Conservation (phyloP, 768 basidiomycete genomes). For the Rossbeevera mucosa region DNA sequence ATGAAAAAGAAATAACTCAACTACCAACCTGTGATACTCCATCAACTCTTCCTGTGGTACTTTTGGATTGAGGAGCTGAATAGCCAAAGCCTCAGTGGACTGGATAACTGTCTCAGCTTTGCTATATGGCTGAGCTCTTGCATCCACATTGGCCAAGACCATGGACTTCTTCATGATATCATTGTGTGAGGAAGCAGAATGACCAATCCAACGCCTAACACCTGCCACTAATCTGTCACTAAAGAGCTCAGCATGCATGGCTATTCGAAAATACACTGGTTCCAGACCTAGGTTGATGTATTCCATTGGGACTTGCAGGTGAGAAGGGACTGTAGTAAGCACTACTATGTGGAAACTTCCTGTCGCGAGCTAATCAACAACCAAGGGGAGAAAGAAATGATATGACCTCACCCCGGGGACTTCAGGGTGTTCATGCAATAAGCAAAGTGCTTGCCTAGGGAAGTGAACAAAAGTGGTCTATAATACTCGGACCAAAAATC, state of each 20-base stretch:
- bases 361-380: conserved; percentile 22
- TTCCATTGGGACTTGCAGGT: conserved; percentile 43
- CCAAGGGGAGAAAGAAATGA: background rate
- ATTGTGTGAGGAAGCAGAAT: conserved; percentile 41
- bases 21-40: conserved; percentile 66
- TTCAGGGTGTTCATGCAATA: conserved; percentile 90
- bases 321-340: conserved; percentile 74
- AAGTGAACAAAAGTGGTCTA: conserved; percentile 77
- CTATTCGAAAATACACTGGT: conserved; percentile 21
- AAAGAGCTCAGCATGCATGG: background rate
- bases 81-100: conserved; percentile 58
- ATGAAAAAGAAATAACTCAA: background rate
- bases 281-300: conserved; percentile 38
- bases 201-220: conserved; percentile 72
- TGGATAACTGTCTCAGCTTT: conserved; percentile 27
- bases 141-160: conserved; percentile 24
- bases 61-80: conserved; percentile 52
- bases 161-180: conserved; percentile 39
- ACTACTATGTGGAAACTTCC: conserved; percentile 65
- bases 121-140: conserved; percentile 26
- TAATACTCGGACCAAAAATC: conserved; percentile 93
- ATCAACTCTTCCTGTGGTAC: conserved; percentile 61
- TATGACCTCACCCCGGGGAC: conserved; percentile 61
- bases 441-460: conserved; percentile 82
- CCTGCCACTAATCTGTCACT: conserved; percentile 65